Base-by-base conservation (phyloP, 805 yeast genomes). In the Metschnikowia baotianmanensis region DNA sequence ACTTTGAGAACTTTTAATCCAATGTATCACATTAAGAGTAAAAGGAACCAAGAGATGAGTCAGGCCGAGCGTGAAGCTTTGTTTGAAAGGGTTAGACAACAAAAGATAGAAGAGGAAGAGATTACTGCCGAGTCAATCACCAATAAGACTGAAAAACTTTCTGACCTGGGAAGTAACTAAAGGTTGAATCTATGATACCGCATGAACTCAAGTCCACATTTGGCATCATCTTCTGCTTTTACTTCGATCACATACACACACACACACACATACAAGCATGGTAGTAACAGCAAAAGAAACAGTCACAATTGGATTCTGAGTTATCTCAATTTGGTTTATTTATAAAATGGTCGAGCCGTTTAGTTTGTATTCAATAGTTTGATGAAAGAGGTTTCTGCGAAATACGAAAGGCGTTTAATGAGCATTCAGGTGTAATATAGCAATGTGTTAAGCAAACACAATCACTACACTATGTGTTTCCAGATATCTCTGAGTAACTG, bases 1-100 rank as follows among this genome's bases (percentile, higher is more conserved):
- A 64, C 62, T 15, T 50, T 65, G 50, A 74, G 52, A 59, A 61
- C 54, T 54, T 81, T 84, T 63, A 83, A 82, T 21, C 23, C 23
- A 65, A 72, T 80, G 75, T 83, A 82, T 65, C 74, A 81, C 71
- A 63, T 84, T 48, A 85, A 82, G 70, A 72, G 74, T 53, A 80
- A 82, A 74, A 76, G 82, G 72, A 77, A 80, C 66, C 53, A 72
- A 43, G 81, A 80, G 50, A 57, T 82, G 56, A 57, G 78, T 21
- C 59, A 62, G 24, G 76, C 58, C n/a, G 77, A 83, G 62, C 69
- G 75, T 52, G 72, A 69, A 10, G 73, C 64, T 31, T 67, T 83
- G 56, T 80, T 83, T 56, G 55, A 51, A 26, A 52, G 59, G 52
- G 60, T 66, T 23, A 43, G 46, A 33, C 36, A 40, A 15, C 42